Conservation (phyloP, 129 eudicot genomes). For the Gnaphalium uliginosum region DNA sequence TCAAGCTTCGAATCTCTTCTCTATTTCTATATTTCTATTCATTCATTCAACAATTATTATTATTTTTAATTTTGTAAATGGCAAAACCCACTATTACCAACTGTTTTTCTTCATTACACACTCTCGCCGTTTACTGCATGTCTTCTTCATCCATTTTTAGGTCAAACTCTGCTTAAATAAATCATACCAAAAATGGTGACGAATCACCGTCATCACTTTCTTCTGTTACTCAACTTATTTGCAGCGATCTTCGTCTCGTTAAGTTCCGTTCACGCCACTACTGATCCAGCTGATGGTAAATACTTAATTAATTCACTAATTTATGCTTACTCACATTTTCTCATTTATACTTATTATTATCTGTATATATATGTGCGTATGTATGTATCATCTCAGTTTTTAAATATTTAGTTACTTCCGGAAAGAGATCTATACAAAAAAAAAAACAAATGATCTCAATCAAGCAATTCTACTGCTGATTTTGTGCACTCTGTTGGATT, state of each 20-base stretch:
- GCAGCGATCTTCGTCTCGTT: slow-evolving; percentile 35
- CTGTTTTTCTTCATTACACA: slow-evolving; percentile 19
- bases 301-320: background rate
- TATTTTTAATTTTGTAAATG: slow-evolving; percentile 31
- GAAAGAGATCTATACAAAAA: background rate
- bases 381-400: background rate
- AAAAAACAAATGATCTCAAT: background rate
- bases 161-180: slow-evolving; percentile 20
- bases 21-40: slow-evolving; percentile 23
- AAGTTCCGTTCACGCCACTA: slow-evolving; percentile 40
- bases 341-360: background rate
- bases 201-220: slow-evolving; percentile 24
- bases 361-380: background rate
- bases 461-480: background rate
- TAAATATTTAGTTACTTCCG: background rate
- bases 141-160: slow-evolving; percentile 11
- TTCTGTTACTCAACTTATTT: slow-evolving; percentile 22
- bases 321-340: slow-evolving; percentile 1
- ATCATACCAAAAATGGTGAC: slow-evolving; percentile 26
- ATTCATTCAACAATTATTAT: background rate
- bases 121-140: slow-evolving; percentile 27
- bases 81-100: slow-evolving; percentile 34
- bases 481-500: background rate
- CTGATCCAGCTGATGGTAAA: slow-evolving; percentile 70
- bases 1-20: slow-evolving; percentile 75